phyloP scores from a whole-genome alignment of 108 stramenopile species.

The Nitzschia putrida region DNA sequence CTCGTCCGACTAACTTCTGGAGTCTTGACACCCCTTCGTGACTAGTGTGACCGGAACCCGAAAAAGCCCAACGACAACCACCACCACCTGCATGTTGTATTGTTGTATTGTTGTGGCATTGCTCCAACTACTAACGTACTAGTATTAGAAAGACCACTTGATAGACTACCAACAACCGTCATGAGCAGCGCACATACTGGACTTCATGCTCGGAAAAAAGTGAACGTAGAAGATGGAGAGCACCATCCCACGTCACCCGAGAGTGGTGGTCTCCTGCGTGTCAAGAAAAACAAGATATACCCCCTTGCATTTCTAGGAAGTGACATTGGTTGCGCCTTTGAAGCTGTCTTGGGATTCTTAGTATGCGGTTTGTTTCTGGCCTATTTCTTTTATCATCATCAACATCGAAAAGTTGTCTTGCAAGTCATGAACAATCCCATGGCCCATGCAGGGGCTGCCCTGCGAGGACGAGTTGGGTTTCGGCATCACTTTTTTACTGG shows the following conservation, averaged over 20 bases:
- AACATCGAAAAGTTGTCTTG: conserved; percentile 49
- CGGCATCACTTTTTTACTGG: conserved; percentile 55
- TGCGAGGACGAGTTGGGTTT: conserved; percentile 43
- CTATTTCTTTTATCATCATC: conserved; percentile 46
- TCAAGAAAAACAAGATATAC: conserved; percentile 4
- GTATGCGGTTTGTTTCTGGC: conserved; percentile 41
- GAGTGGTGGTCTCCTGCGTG: not conserved
- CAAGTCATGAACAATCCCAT: conserved; percentile 48
- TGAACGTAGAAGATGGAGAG: not conserved
- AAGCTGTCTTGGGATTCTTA: conserved; percentile 39
- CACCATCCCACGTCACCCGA: conserved; percentile 1
- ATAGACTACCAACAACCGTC: no score
- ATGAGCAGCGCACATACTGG: conserved; percentile 14
- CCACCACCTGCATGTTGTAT: no score
- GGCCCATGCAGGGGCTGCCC: conserved; percentile 31
- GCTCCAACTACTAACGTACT: no score
- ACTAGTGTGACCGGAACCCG: no score
- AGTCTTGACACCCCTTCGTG: no score
- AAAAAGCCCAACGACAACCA: no score
- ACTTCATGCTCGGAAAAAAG: conserved; percentile 24
- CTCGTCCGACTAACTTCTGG: no score
- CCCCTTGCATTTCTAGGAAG: conserved; percentile 23
- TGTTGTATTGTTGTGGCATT: no score
- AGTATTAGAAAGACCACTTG: no score
- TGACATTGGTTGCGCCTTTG: conserved; percentile 39